These are phyloP conservation scores for Gastrolobium bilobum DNA, from an alignment of 306 rosid species.

Conservation along the genomic window DNA sequence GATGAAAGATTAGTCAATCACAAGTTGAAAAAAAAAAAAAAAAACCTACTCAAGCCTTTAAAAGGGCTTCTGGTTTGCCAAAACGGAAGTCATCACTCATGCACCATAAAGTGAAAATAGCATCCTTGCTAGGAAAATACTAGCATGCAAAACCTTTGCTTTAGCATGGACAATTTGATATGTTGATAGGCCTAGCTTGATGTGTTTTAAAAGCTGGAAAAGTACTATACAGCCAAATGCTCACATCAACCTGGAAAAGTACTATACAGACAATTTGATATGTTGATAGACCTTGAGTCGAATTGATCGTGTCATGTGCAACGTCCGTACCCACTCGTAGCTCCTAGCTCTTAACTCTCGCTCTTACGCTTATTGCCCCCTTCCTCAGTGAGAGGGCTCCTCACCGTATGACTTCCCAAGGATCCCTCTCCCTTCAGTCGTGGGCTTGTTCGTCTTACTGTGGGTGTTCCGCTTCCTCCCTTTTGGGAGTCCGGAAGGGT, in stretches of 20 bases:
- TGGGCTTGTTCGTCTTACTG: too few species aligned
- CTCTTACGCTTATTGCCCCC: too few species aligned
- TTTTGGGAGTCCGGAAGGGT: too few species aligned
- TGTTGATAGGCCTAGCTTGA: not conserved
- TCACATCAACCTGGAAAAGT: not conserved
- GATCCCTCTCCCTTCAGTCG: too few species aligned
- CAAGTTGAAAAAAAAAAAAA: not conserved
- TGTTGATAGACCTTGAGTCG: too few species aligned
- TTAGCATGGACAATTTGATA: slow-evolving; percentile 5
- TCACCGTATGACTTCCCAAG: too few species aligned
- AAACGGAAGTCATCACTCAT: not conserved
- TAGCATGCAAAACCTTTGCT: slow-evolving; percentile 18
- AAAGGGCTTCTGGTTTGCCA: not conserved
- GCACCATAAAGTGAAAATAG: not conserved
- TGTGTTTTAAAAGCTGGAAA: slow-evolving; percentile 21
- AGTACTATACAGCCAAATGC: not conserved
- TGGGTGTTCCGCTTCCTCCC: too few species aligned
- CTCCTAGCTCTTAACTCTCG: too few species aligned
- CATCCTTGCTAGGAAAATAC: slow-evolving; percentile 13
- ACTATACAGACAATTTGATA: too few species aligned
- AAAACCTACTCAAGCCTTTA: not conserved
- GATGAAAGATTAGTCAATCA: slow-evolving; percentile 7
- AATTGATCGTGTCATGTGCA: too few species aligned
- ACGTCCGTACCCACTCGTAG: too few species aligned
- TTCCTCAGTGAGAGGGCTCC: too few species aligned